Evolutionary conservation across 2,329 filamentous ascomycete genomes (phyloP), one percentile per base, ranked within the genome.

Genomic region (Phialophora tarda): DNA sequence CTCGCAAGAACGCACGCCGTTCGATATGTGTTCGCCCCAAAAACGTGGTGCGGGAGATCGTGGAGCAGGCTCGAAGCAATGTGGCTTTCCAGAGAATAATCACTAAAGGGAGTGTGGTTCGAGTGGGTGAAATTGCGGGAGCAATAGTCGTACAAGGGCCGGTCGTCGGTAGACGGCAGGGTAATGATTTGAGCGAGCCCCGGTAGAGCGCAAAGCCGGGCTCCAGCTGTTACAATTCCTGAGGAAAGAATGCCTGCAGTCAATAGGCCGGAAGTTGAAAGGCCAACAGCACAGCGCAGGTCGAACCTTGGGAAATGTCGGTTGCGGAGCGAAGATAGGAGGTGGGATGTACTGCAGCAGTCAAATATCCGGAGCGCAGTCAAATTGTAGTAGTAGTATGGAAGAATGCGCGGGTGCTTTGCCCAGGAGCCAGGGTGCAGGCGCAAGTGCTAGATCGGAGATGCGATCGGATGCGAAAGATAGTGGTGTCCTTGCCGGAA

Each of bases 51-150:
- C 21, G 48, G 48, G 65, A 65, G 63, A 21, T 59, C 65, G 65
- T 62, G 68, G 59, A 69, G 59, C 65, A 44, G 44, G 59, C 57
- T 67, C 65, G 63, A 54, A 51, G 56, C 34, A 41, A 64, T 64
- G 68, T 59, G 48, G 51, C 23, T 23, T 62, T 62, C 58, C 65
- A 60, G 63, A 55, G 62, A 50, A 41, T 44, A 34, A 53, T n/a
- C 17, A 28, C 21, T 23, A 26, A 23, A 53, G 23, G 48, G 48
- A 53, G 12, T 7, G 66, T 57, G 34, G 34, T 44, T 64, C 56
- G 62, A 64, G 53, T 44, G 51, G 44, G 34, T 50, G 24, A 12
- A 30, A 53, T 30, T 30, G 53, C 53, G 53, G 53, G n/a, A 56
- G 53, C 23, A 53, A 12, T 54, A 17, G 67, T 69, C 30, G 51